phyloP scores from a whole-genome alignment of 2,329 filamentous ascomycete genomes.

The Neopestalotiopsis sp. region DNA sequence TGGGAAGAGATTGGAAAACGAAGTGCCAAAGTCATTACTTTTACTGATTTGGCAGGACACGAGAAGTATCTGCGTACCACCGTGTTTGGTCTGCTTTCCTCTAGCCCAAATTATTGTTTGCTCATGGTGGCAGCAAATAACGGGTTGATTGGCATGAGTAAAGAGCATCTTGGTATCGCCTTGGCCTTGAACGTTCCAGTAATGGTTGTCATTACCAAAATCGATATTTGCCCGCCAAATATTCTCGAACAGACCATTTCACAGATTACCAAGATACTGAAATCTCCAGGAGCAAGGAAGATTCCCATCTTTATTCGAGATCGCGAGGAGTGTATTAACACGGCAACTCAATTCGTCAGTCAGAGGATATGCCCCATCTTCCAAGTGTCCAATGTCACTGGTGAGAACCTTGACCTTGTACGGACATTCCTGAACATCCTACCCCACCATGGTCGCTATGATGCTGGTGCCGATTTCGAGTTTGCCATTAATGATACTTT shows the following conservation, averaged over 20 bases:
- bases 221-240: conserved; percentile 95
- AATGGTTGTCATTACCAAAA: conserved; percentile 98
- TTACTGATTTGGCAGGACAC: conserved; percentile 94
- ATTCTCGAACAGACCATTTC: conserved; percentile 93
- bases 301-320: conserved; percentile 96
- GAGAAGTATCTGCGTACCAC: conserved; percentile 95
- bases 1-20: conserved; percentile 98
- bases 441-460: conserved; percentile 92
- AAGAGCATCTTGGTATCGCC: conserved; percentile 95
- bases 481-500: conserved; percentile 98
- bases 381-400: conserved; percentile 97
- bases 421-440: conserved; percentile 94
- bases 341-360: conserved; percentile 93
- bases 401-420: conserved; percentile 86
- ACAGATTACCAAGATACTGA: conserved; percentile 90
- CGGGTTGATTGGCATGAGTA: conserved; percentile 95
- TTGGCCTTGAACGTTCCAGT: conserved; percentile 94
- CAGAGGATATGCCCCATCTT: conserved; percentile 97
- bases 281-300: conserved; percentile 90
- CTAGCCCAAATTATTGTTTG: conserved; percentile 95
- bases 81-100: conserved; percentile 92
- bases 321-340: conserved; percentile 90
- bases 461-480: conserved; percentile 85
- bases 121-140: conserved; percentile 99
- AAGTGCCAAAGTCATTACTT: conserved; percentile 94